Evolutionary conservation across 345 rosid genomes (phyloP), one percentile per base, ranked within the genome.

Genomic region (Mallotus nudiflorus): DNA sequence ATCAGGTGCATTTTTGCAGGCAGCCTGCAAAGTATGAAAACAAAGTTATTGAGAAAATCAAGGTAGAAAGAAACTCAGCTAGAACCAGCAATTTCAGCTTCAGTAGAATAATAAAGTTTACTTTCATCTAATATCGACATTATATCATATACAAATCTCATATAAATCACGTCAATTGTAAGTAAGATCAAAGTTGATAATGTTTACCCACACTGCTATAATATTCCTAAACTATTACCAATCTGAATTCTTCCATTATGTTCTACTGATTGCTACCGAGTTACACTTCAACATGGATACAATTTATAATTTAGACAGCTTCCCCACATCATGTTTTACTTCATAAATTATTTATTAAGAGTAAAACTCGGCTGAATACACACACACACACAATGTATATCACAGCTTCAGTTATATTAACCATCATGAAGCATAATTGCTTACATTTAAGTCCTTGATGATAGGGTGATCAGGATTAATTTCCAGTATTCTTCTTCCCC

Each of bases 401-500:
- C 15, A 52, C 1, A 4, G 20, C 64, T 44, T 19, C 53, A 56
- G n/a, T 19, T 9, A 28, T 29, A 29, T 24, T 24, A 61, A 27
- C 27, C 28, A 25, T 15, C 20, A 37, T 37, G 7, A 22, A 65
- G 54, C 11, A 70, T 44, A 51, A 52, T 25, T 10, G 58, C 90
- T 83, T 87, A 92, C 97, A 46, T 89, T 90, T 56, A 96, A 83
- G 79, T 96, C 98, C 77, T 89, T 85, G 46, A 96, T 69, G 59
- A 96, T 90, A 6, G 99, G 97, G 77, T 96, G 99, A 66, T 91
- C 96, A 2, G 96, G 91, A 79, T 92, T 96, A 64, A 96, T 87
- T 87, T 96, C 97, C 67, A 96, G 72, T 58, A 96, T 92, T 84
- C 97, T 92, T 74, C 98, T 83, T 44, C 99, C 98, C 77, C 96